These are phyloP conservation scores for Lophiotrema nucula DNA, from an alignment of 495 filamentous ascomycete species.

Conservation along the genomic window DNA sequence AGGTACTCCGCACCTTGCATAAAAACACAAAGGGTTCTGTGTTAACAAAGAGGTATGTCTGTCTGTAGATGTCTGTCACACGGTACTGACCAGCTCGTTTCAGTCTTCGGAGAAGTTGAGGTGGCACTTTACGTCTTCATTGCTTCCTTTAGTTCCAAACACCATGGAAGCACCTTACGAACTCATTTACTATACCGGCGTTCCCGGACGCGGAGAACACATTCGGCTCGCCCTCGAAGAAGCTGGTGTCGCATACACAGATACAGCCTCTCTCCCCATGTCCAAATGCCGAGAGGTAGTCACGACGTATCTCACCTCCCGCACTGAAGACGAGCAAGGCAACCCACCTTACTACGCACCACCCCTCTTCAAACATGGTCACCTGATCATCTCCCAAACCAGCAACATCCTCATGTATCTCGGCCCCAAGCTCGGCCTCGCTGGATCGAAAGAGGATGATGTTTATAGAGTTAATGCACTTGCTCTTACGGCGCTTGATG, in stretches of 20 bases:
- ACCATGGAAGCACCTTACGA: constrained; percentile 38
- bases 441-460: constrained; percentile 42
- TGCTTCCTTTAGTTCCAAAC: too few species aligned
- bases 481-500: constrained; percentile 61
- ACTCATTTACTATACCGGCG: constrained; percentile 60
- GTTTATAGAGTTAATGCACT: constrained; percentile 54
- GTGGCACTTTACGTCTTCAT: too few species aligned
- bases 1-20: too few species aligned
- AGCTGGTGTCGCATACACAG: constrained; percentile 56
- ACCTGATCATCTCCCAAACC: constrained; percentile 57
- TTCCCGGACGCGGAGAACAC: constrained; percentile 63
- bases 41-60: too few species aligned
- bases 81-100: too few species aligned
- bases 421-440: constrained; percentile 51
- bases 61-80: too few species aligned
- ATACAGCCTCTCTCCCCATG: constrained; percentile 43
- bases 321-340: constrained; percentile 28
- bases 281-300: constrained; percentile 4
- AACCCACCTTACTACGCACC: constrained; percentile 60
- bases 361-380: constrained; percentile 55
- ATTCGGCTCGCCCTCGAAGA: constrained; percentile 63
- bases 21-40: too few species aligned
- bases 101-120: too few species aligned
- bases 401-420: constrained; percentile 64
- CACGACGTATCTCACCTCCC: constrained; percentile 4